Evolutionary conservation across 257 asterid species (phyloP).

Genomic region (Cruciata laevipes): DNA sequence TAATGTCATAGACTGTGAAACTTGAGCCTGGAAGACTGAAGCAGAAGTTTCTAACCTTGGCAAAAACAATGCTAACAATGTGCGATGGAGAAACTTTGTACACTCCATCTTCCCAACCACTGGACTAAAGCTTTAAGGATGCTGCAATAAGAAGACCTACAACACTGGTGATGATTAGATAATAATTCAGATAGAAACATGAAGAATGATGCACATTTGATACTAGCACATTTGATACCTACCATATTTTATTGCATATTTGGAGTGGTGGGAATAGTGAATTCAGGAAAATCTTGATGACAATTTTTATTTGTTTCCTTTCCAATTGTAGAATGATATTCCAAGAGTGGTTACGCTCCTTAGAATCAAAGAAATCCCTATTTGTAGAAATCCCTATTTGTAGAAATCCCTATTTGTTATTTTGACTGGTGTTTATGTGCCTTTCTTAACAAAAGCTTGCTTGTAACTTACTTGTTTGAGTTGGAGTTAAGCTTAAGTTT

Average conservation of each 20-base stretch:
- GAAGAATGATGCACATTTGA: neutral
- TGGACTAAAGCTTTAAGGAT: neutral
- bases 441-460: slow-evolving; percentile 12
- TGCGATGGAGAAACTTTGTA: neutral
- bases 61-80: neutral
- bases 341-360: slow-evolving; percentile 4
- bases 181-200: neutral
- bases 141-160: neutral
- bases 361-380: slow-evolving; percentile 15
- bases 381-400: no score
- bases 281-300: neutral
- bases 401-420: slow-evolving; percentile 6
- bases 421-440: neutral
- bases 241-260: neutral
- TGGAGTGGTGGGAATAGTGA: neutral
- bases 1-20: slow-evolving; percentile 3
- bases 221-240: neutral
- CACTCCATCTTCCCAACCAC: neutral
- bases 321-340: slow-evolving; percentile 9
- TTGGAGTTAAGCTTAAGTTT: slow-evolving; percentile 26
- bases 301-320: slow-evolving; percentile 3
- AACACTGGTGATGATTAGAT: neutral
- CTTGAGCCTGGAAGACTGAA: neutral
- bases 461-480: slow-evolving; percentile 19
- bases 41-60: neutral